Evolutionary conservation across 306 rosid species (phyloP).

Genomic region (Vigna unguiculata): DNA sequence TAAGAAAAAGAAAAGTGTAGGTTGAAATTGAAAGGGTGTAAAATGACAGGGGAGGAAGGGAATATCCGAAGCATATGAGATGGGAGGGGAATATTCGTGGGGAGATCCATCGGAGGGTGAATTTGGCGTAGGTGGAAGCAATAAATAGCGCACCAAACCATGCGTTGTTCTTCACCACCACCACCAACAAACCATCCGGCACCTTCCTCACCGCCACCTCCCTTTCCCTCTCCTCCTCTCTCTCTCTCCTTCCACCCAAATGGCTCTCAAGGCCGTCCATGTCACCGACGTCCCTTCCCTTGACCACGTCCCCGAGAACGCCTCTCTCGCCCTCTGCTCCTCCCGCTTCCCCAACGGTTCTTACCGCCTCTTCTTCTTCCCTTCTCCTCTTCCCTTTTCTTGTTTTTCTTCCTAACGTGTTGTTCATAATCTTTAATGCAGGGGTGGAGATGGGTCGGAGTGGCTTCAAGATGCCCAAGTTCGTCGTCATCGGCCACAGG

Average conservation of each 20-base stretch:
- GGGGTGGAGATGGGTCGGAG: constrained; percentile 36
- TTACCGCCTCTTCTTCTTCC: too few species aligned
- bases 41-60: neutral
- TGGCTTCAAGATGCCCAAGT: constrained; percentile 47
- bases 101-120: constrained; percentile 37
- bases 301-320: constrained; percentile 48
- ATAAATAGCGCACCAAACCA: constrained; percentile 38
- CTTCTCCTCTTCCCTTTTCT: too few species aligned
- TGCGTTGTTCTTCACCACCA: neutral
- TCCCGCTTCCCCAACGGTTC: constrained; percentile 43
- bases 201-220: neutral
- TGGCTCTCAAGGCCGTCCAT: constrained; percentile 64
- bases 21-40: neutral
- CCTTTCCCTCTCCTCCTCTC: neutral
- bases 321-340: constrained; percentile 46
- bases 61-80: constrained; percentile 55
- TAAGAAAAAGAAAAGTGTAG: too few species aligned
- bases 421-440: neutral
- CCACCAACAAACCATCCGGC: neutral
- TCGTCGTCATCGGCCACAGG: constrained; percentile 79
- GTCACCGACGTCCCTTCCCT: constrained; percentile 62
- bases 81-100: constrained; percentile 39
- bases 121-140: neutral
- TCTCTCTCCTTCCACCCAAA: neutral
- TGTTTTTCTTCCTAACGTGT: neutral